These are phyloP conservation scores for Cordyceps cicadae DNA, from an alignment of 2,329 filamentous ascomycete species.

Conservation along the genomic window DNA sequence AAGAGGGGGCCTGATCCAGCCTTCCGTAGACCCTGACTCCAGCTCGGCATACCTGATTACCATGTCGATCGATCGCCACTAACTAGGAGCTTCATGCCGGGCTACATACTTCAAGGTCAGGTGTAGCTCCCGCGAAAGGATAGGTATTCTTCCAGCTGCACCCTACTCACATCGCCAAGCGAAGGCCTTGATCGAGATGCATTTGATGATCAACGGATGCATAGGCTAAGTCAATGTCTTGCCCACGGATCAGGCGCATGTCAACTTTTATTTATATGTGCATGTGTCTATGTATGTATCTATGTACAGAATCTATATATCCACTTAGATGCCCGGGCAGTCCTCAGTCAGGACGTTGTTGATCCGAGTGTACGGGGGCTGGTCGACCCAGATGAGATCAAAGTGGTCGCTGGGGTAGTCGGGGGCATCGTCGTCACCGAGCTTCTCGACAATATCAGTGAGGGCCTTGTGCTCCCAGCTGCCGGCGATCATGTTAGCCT, in stretches of 20 bases:
- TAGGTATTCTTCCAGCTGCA: too few species aligned
- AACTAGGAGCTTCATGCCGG: neutral
- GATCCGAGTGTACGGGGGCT: constrained; percentile 39
- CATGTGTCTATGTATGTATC: too few species aligned
- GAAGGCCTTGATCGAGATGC: too few species aligned
- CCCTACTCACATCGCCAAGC: too few species aligned
- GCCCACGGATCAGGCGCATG: too few species aligned
- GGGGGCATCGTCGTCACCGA: constrained; percentile 43
- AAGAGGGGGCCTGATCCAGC: neutral
- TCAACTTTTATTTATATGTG: too few species aligned
- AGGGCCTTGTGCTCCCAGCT: constrained; percentile 52
- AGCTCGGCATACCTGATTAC: neutral
- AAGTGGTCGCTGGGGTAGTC: constrained; percentile 43
- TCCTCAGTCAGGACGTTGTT: constrained; percentile 38
- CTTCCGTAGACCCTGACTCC: neutral
- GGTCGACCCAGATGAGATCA: constrained; percentile 51
- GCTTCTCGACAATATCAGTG: constrained; percentile 39
- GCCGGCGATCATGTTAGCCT: neutral
- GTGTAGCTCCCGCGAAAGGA: neutral
- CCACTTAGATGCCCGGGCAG: constrained; percentile 34
- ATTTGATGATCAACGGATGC: too few species aligned
- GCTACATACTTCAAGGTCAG: neutral
- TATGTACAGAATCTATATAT: too few species aligned
- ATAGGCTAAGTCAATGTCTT: too few species aligned
- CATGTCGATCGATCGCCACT: neutral